A percentile compares a stretch with the other conserved stretches of the same genome.
Conservation (phyloP, 129 eudicot genomes). For the Tagetes patula region DNA sequence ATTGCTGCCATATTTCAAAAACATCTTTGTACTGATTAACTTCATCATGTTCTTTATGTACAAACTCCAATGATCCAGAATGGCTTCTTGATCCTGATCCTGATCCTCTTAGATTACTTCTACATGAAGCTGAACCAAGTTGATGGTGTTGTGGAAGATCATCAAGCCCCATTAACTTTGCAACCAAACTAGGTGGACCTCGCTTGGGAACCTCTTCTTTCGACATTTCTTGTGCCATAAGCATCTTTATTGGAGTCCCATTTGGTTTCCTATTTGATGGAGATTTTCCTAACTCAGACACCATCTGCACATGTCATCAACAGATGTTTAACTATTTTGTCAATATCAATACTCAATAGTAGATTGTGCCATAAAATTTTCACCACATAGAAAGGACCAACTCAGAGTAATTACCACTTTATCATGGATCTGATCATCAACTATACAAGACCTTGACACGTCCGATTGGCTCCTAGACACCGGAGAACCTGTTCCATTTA, state of each 20-base stretch:
- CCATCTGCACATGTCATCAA: conserved; percentile 51
- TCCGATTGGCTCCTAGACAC: conserved; percentile 73
- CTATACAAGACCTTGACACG: conserved; percentile 51
- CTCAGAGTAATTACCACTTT: conserved; percentile 50
- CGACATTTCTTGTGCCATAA: conserved; percentile 91
- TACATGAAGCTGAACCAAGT: conserved; percentile 47
- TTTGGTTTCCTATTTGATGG: conserved; percentile 44
- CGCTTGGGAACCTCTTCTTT: conserved; percentile 62
- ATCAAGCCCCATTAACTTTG: conserved; percentile 96
- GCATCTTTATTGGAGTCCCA: conserved; percentile 82
- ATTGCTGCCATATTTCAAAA: conserved; percentile 63
- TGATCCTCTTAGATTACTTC: conserved; percentile 46
- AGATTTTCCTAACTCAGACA: conserved; percentile 47
- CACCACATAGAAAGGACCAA: background rate
- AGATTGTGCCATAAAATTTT: background rate
- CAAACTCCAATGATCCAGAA: conserved; percentile 50
- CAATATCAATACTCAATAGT: conserved; percentile 3
- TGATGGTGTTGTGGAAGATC: conserved; percentile 52
- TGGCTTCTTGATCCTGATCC: conserved; percentile 49
- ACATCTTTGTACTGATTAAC: conserved; percentile 59
- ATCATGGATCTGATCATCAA: conserved; percentile 53
- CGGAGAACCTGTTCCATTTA: conserved; percentile 49
- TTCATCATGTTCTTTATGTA: conserved; percentile 49
- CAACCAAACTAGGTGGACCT: conserved; percentile 74
- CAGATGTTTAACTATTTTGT: background rate